A percentile compares a stretch with the other conserved stretches of the same genome.
Conservation (phyloP, 352 stramenopile genomes). For the Phytophthora quininea region DNA sequence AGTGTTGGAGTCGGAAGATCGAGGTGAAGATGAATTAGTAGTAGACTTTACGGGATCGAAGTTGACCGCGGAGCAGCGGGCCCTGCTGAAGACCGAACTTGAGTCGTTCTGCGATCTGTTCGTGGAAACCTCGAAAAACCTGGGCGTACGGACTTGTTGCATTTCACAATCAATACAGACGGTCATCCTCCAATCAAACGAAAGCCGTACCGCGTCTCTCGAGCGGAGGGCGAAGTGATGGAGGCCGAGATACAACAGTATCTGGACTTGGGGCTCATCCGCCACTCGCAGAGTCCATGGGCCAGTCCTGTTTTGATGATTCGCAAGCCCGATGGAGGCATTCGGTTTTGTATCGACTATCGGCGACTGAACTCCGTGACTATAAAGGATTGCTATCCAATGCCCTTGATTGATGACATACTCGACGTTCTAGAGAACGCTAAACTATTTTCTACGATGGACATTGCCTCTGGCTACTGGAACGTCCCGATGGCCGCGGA, state of each 20-base stretch:
- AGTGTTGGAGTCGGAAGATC: background rate
- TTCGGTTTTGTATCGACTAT: conserved; percentile 25
- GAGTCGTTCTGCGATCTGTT: conserved; percentile 4
- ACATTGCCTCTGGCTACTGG: conserved; percentile 9
- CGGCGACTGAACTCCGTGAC: conserved; percentile 10
- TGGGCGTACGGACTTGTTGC: conserved; percentile 3
- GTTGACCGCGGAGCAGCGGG: conserved; percentile 1
- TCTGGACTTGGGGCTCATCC: background rate
- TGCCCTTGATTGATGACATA: conserved; percentile 21
- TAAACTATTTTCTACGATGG: conserved; percentile 12
- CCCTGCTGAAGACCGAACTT: background rate
- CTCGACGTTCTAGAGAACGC: conserved; percentile 6
- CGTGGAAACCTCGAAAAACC: background rate
- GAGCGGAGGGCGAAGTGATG: conserved; percentile 10
- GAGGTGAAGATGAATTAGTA: background rate
- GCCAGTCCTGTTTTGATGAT: conserved; percentile 18
- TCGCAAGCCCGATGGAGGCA: conserved; percentile 11
- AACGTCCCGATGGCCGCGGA: conserved; percentile 3
- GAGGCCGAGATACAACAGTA: conserved; percentile 18
- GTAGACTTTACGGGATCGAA: conserved; percentile 4
- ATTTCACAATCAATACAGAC: conserved; percentile 15
- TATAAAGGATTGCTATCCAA: conserved; percentile 15
- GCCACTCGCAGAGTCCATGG: conserved; percentile 9
- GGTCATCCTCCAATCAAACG: conserved; percentile 9
- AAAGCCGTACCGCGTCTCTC: conserved; percentile 10